phyloP scores from a whole-genome alignment of 2,329 filamentous ascomycete genomes.

The Xenoacremonium recifei region DNA sequence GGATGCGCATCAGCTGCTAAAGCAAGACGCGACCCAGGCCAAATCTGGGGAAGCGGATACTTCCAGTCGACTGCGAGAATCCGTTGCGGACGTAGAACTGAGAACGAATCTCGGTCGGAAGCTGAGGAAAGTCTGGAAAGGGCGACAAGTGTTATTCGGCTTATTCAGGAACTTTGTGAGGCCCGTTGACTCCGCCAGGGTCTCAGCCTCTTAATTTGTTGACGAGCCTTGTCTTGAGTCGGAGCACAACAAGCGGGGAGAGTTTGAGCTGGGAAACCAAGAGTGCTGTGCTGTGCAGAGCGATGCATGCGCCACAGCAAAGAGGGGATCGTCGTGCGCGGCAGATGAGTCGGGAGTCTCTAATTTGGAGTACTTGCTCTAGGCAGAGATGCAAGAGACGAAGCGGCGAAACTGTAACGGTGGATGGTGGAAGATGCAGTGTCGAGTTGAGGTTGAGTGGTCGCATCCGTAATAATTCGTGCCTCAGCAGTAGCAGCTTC shows the following conservation, averaged over 20 bases:
- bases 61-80: background rate
- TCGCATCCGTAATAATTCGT: too few species aligned
- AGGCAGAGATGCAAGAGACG: background rate
- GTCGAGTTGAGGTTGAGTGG: too few species aligned
- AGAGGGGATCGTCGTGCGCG: too few species aligned
- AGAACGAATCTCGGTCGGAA: background rate
- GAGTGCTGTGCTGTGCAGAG: background rate
- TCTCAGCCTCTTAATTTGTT: too few species aligned
- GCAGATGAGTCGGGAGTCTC: too few species aligned
- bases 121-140: too few species aligned
- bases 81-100: background rate
- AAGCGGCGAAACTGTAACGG: background rate
- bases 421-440: background rate
- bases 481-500: too few species aligned
- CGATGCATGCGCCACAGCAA: background rate
- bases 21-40: constrained; percentile 4
- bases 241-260: background rate
- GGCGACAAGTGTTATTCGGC: too few species aligned
- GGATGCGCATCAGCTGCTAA: constrained; percentile 3
- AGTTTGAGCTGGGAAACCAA: background rate
- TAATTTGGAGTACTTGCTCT: background rate
- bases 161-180: too few species aligned
- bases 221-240: too few species aligned
- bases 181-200: too few species aligned
- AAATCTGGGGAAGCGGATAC: constrained; percentile 1